A percentile compares a stretch with the other conserved stretches of the same genome.
Evolutionary conservation across 768 basidiomycete species (phyloP).

Genomic region (Dendrothele bispora): DNA sequence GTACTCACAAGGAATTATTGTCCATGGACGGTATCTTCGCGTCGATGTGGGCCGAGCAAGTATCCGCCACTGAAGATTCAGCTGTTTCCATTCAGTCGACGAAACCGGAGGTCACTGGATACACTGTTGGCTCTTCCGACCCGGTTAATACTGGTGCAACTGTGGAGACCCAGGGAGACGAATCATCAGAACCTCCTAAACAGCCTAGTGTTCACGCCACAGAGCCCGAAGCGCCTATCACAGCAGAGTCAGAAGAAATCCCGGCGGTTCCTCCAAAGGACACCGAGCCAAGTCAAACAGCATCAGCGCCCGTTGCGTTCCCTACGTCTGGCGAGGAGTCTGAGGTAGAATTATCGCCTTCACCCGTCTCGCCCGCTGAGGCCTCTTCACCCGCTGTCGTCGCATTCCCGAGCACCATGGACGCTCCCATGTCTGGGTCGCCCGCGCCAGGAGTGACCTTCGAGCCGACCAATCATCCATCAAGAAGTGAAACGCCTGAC

Average conservation of each 20-base stretch:
- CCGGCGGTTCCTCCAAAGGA: slow-evolving; percentile 1
- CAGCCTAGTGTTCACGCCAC: slow-evolving; percentile 8
- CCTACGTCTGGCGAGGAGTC: slow-evolving; percentile 26
- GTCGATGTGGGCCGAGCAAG: slow-evolving; percentile 87
- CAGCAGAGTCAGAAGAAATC: slow-evolving; percentile 3
- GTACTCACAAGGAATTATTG: slow-evolving; percentile 76
- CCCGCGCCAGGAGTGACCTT: slow-evolving; percentile 62
- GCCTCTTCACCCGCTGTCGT: slow-evolving; percentile 21
- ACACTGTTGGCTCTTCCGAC: slow-evolving; percentile 44
- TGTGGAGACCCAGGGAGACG: no score
- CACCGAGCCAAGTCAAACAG: slow-evolving; percentile 3
- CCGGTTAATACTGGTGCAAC: no score
- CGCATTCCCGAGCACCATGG: slow-evolving; percentile 35
- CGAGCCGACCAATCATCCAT: slow-evolving; percentile 57
- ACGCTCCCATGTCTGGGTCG: slow-evolving; percentile 17
- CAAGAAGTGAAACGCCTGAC: slow-evolving; percentile 72
- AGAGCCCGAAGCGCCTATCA: background rate
- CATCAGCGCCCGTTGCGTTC: slow-evolving; percentile 28
- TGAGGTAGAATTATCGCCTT: slow-evolving; percentile 12
- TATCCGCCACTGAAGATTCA: slow-evolving; percentile 60
- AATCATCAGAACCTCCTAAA: slow-evolving; percentile 15
- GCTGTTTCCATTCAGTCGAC: slow-evolving; percentile 34
- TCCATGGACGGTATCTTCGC: slow-evolving; percentile 73
- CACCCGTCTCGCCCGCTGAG: slow-evolving; percentile 8
- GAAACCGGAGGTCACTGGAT: slow-evolving; percentile 41